Evolutionary conservation across 495 filamentous ascomycete genomes (phyloP).

Genomic region (Neurospora sp.): DNA sequence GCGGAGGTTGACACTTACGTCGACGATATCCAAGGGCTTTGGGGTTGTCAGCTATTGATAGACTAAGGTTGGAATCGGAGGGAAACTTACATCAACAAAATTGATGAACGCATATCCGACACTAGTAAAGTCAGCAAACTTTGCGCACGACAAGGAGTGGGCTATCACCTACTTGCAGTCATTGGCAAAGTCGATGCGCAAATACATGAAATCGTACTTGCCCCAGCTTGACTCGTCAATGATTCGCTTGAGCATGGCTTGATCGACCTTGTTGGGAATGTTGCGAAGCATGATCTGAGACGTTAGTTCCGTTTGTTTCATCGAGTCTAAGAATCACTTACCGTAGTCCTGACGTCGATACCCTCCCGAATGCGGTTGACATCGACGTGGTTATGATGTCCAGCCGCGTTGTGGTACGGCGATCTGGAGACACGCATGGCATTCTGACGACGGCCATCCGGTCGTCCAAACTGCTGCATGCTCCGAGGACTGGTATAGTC

Average conservation of each 20-base stretch:
- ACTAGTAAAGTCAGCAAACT: constrained; percentile 38
- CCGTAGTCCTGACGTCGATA: constrained; percentile 63
- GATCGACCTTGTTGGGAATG: constrained; percentile 84
- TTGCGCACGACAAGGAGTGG: not conserved
- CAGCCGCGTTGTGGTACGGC: constrained; percentile 30
- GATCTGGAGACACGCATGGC: constrained; percentile 29
- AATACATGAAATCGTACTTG: constrained; percentile 88
- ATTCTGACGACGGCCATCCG: constrained; percentile 30
- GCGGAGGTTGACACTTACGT: constrained; percentile 37
- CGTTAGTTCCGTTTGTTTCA: constrained; percentile 5
- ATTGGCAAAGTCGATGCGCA: constrained; percentile 86
- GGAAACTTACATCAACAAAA: constrained; percentile 65
- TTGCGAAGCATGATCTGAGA: constrained; percentile 87
- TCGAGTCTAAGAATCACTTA: constrained; percentile 27
- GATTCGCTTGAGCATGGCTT: constrained; percentile 68
- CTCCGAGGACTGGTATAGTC: constrained; percentile 21
- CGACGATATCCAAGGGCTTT: constrained; percentile 62
- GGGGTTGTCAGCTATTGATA: constrained; percentile 18
- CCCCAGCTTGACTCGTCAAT: constrained; percentile 69
- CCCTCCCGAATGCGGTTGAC: constrained; percentile 53
- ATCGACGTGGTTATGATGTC: constrained; percentile 59
- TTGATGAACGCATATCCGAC: constrained; percentile 99
- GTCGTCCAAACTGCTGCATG: constrained; percentile 18
- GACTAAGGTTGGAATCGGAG: not conserved
- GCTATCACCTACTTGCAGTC: constrained; percentile 66